Base-by-base conservation (phyloP, 2,329 filamentous ascomycete genomes). In the Xylaria sp. region DNA sequence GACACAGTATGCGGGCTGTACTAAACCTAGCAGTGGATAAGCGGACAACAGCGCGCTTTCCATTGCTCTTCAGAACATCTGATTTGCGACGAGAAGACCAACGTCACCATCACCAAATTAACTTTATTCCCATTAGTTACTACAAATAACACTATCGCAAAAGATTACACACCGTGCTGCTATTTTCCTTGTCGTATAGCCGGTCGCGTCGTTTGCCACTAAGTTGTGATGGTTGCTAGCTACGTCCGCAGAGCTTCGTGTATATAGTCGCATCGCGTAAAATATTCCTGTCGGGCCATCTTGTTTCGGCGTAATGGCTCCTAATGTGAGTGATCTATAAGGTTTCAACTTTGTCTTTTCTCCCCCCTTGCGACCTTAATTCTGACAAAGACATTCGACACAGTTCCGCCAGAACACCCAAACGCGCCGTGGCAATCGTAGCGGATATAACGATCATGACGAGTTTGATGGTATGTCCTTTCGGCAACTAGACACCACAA, bases 361-460 rank as follows among this genome's bases (percentile, higher is more conserved):
- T 28, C 34, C 13, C 2, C 18, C 15, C 12, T 23, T 37, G 28
- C 34, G 25, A 50, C 34, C 46, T 37, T 20, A 20, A 63, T 32
- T 39, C 67, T 72, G 15, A 72, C 51, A 13, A 20, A 7, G 23
- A 44, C 25, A 12, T 63, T 58, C 23, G 12, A 54, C n/a, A 39
- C 57, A 77, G 74, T 76, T 76, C 41, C 78, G 78, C 50, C 74
- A 75, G 39, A 77, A 76, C 63, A 77, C 73, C 52, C 78, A 88
- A 81, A 89, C 87, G 63, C 83, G 88, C 78, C 86, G 88, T 72
- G 86, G 87, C 71, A 86, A 86, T 70, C 84, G 88, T 66, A 81
- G 84, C 72, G 86, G 84, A 61, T 88, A 87, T 72, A 83, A 85
- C 48, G 88, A 90, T 72, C 87, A 89, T 74, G 88, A 90, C 76